These are phyloP conservation scores for Neohortaea acidophila DNA, from an alignment of 495 filamentous ascomycete species.

Conservation along the genomic window DNA sequence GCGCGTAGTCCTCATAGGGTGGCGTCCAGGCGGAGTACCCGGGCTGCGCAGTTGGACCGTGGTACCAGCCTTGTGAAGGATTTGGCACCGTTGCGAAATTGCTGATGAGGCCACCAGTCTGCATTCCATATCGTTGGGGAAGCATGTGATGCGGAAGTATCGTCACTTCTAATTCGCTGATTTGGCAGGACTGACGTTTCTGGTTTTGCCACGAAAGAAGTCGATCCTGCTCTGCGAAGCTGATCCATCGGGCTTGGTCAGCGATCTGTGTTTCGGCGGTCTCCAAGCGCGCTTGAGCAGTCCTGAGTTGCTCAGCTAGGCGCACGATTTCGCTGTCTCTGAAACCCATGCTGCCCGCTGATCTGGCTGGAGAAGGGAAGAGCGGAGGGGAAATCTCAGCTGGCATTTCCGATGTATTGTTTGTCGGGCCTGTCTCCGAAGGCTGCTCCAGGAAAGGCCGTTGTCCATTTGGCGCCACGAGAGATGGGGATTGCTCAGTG, in stretches of 20 bases:
- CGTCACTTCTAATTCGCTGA: neutral
- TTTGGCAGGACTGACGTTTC: neutral
- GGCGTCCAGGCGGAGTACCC: no score
- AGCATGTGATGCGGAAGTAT: neutral
- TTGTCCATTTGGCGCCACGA: neutral
- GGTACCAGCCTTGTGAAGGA: neutral
- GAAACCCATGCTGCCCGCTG: constrained; percentile 7
- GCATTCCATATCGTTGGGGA: neutral
- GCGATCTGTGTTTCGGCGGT: neutral
- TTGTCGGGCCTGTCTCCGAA: neutral
- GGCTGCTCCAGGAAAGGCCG: neutral
- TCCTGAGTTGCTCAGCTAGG: constrained; percentile 10
- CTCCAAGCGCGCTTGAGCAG: constrained; percentile 4
- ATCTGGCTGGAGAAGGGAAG: neutral
- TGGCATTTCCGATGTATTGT: neutral
- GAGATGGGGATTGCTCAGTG: neutral
- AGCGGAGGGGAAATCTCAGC: neutral
- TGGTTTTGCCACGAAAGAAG: neutral
- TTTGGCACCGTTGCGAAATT: neutral
- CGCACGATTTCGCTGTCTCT: constrained; percentile 13
- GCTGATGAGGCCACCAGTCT: neutral
- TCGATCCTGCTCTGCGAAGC: constrained; percentile 1
- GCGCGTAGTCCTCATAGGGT: neutral
- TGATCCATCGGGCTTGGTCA: neutral
- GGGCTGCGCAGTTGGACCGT: constrained; percentile 4